phyloP scores from a whole-genome alignment of 2,329 filamentous ascomycete species.

The Parastagonospora avenae region DNA sequence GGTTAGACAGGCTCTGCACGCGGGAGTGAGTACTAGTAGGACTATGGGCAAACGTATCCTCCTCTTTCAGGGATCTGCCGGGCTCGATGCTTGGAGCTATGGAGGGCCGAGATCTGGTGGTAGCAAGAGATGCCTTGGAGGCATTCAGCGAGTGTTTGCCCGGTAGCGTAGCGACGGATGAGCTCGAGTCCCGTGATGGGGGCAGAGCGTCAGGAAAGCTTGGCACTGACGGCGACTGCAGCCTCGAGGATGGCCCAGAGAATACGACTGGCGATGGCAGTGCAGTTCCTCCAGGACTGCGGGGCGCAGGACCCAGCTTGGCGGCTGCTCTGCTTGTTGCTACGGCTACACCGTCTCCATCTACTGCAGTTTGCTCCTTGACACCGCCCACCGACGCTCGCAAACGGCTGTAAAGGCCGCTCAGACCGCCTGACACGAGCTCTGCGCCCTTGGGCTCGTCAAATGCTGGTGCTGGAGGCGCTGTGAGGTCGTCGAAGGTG shows the following conservation, averaged over 20 bases:
- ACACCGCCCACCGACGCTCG: constrained; percentile 78
- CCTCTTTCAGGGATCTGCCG: constrained; percentile 22
- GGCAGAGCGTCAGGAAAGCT: constrained; percentile 43
- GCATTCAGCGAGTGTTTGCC: constrained; percentile 40
- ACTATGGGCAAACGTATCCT: constrained; percentile 33
- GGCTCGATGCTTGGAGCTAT: constrained; percentile 29
- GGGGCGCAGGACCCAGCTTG: constrained; percentile 14
- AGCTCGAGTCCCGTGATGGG: constrained; percentile 42
- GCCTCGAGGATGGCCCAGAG: constrained; percentile 42
- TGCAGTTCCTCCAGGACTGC: constrained; percentile 34
- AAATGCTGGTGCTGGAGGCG: constrained; percentile 64
- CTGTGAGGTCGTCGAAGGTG: constrained; percentile 90
- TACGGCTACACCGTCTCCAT: constrained; percentile 30
- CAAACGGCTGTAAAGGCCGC: constrained; percentile 85
- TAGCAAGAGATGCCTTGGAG: constrained; percentile 34
- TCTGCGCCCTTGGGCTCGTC: constrained; percentile 75
- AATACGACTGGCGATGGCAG: constrained; percentile 44
- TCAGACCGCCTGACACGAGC: constrained; percentile 81
- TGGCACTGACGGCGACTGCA: constrained; percentile 46
- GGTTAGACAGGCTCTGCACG: constrained; percentile 19
- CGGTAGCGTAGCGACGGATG: constrained; percentile 33
- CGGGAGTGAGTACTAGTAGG: constrained; percentile 32
- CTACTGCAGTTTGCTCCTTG: constrained; percentile 54
- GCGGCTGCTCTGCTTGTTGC: constrained; percentile 17
- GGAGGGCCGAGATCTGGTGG: constrained; percentile 38